Evolutionary conservation across 1,284 basidiomycete genomes (phyloP), one percentile per base, ranked within the genome.

Genomic region (Xerocomus cyaneibrunnescens): DNA sequence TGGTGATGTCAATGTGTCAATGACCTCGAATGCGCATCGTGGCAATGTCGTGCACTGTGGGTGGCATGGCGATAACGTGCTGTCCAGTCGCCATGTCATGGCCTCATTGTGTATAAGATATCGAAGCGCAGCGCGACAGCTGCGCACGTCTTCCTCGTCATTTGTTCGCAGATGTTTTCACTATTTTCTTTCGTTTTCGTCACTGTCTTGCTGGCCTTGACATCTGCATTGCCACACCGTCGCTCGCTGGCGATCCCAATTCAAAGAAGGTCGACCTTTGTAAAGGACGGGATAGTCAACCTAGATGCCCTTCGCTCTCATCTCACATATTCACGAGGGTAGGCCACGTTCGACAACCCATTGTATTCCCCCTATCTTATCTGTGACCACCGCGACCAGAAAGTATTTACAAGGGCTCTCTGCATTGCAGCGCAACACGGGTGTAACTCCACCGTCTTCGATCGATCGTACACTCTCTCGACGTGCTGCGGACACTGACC

Each of bases 371-470:
- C 23, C 19, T 10, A 35, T 50, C 54, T 64, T 30, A 56, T 51
- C 28, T 45, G 16, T 38, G 22, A 34, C 17, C 2, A 37, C 7
- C 35, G 68, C 17, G 3, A 37, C 7, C 35, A 66, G 66, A 39
- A 68, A 67, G 42, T 57, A 65, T 37, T 36, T 39, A 7, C 10
- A 32, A 31, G 64, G 65, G 3, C n/a, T 40, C 7, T 35, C 49
- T 41, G 52, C 54, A 5, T 48, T 57, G 10, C 48, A 45, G 25
- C 42, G 38, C 17, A 27, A 32, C 36, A n/a, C 49, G 28, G 42
- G 52, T 21, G 27, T 13, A 17, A 6, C 9, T 9, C 6, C 28
- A 7, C 22, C 32, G 8, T 44, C 48, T 35, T 37, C 23, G n/a
- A 45, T 43, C 30, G 17, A 35, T 13, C 16, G 14, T 14, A 10